Conservation (phyloP, 1,284 basidiomycete genomes). For the Stygiomarasmius scandens region DNA sequence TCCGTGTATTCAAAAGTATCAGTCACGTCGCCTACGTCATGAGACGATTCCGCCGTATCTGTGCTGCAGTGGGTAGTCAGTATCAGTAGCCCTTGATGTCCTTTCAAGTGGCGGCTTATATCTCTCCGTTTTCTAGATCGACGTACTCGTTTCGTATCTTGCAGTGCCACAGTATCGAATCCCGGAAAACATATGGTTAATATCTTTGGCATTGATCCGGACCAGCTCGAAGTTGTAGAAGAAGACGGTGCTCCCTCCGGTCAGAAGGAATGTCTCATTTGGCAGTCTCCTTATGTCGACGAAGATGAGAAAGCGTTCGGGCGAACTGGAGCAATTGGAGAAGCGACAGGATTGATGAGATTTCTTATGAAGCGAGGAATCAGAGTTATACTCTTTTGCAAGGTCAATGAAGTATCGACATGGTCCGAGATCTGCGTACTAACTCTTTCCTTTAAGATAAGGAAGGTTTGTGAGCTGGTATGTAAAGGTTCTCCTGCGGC, state of each 20-base stretch:
- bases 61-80: constrained; percentile 84
- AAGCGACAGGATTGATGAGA: constrained; percentile 78
- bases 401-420: too few relatives aligned
- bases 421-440: not conserved
- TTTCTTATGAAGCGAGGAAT: constrained; percentile 84
- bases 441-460: constrained; percentile 47
- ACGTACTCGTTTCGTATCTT: constrained; percentile 75
- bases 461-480: constrained; percentile 83
- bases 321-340: constrained; percentile 63
- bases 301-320: constrained; percentile 59
- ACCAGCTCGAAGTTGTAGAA: constrained; percentile 71
- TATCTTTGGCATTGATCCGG: constrained; percentile 69
- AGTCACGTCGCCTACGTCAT: constrained; percentile 84
- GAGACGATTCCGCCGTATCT: constrained; percentile 77
- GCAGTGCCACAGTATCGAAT: constrained; percentile 87
- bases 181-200: constrained; percentile 77
- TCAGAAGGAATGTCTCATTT: constrained; percentile 76
- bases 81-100: constrained; percentile 16
- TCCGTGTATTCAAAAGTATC: not conserved
- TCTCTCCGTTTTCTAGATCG: constrained; percentile 46
- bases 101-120: not conserved
- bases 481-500: not conserved
- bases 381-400: constrained; percentile 86
- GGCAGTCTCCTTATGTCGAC: constrained; percentile 76
- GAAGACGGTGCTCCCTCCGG: constrained; percentile 87